Conservation (phyloP, 495 filamentous ascomycete species). For the Stereocaulon alpinum region DNA sequence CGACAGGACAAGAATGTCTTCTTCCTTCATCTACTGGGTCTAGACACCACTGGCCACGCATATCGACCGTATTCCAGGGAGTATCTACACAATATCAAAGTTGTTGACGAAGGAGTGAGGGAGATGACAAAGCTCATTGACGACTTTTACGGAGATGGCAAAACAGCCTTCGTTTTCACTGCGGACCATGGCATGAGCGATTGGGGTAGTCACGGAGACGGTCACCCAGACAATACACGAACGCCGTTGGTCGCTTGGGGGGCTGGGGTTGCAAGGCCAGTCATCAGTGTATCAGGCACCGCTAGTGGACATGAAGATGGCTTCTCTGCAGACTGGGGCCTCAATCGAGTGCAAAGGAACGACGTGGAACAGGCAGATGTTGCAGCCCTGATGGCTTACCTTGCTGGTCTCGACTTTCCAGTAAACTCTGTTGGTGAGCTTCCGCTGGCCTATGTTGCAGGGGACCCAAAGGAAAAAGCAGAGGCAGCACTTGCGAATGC, state of each 20-base stretch:
- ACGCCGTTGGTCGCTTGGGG: conserved; percentile 94
- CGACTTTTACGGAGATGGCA: conserved; percentile 82
- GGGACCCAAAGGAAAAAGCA: conserved; percentile 63
- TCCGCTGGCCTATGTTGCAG: conserved; percentile 70
- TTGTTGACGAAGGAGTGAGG: conserved; percentile 82
- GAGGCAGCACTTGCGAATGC: conserved; percentile 80
- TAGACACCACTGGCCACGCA: conserved; percentile 86
- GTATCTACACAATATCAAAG: conserved; percentile 87
- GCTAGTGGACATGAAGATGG: conserved; percentile 81
- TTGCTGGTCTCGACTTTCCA: conserved; percentile 83
- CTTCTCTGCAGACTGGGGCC: conserved; percentile 81
- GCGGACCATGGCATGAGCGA: conserved; percentile 99
- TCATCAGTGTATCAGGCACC: conserved; percentile 38
- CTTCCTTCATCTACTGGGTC: conserved; percentile 90
- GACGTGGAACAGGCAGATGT: conserved; percentile 95
- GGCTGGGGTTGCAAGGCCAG: conserved; percentile 75
- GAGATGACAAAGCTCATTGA: conserved; percentile 73
- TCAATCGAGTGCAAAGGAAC: conserved; percentile 69
- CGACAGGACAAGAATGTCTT: conserved; percentile 84
- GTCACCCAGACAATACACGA: conserved; percentile 93
- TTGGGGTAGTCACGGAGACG: conserved; percentile 95
- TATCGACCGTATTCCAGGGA: conserved; percentile 90
- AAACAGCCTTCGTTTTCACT: conserved; percentile 94
- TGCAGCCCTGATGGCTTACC: conserved; percentile 91
- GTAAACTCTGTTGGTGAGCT: conserved; percentile 95